Evolutionary conservation across 1,139 yeast species (phyloP).

Genomic region (Taiozyma sp.): DNA sequence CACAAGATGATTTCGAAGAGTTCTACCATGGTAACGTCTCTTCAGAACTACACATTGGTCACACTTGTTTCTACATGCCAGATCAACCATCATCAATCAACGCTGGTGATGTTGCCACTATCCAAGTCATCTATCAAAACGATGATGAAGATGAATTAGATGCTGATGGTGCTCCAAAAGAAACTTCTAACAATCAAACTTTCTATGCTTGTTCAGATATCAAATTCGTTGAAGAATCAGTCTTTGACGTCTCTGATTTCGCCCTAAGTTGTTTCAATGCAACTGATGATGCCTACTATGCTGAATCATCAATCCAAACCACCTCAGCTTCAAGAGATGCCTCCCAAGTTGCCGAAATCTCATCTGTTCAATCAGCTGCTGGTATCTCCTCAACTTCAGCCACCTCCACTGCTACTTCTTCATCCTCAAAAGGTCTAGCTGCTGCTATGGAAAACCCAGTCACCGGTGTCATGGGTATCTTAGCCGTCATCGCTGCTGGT

Average conservation of each 20-base stretch:
- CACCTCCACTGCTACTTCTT: conserved; percentile 9
- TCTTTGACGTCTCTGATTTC: conserved; percentile 28
- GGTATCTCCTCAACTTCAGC: conserved; percentile 10
- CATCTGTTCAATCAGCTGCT: conserved; percentile 19
- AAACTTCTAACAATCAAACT: conserved; percentile 23
- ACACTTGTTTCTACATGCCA: conserved; percentile 36
- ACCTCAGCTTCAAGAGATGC: conserved; percentile 17
- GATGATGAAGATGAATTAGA: conserved; percentile 30
- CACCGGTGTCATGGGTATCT: conserved; percentile 16
- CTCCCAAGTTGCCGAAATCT: conserved; percentile 12
- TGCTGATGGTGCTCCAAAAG: conserved; percentile 17
- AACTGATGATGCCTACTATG: conserved; percentile 30
- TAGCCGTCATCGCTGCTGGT: conserved; percentile 15
- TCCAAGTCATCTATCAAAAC: conserved; percentile 33
- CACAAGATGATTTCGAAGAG: conserved; percentile 32
- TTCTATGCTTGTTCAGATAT: conserved; percentile 37
- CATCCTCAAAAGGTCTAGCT: conserved; percentile 12
- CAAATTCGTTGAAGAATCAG: conserved; percentile 31
- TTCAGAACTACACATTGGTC: conserved; percentile 33
- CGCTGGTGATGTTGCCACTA: conserved; percentile 34
- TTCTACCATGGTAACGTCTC: conserved; percentile 34
- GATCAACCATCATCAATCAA: conserved; percentile 31
- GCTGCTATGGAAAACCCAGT: conserved; percentile 12
- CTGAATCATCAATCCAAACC: conserved; percentile 20
- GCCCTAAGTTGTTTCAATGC: conserved; percentile 36